Base-by-base conservation (phyloP, 225 moss, liverwort and hornwort genomes). In the Polytrichum commune region DNA sequence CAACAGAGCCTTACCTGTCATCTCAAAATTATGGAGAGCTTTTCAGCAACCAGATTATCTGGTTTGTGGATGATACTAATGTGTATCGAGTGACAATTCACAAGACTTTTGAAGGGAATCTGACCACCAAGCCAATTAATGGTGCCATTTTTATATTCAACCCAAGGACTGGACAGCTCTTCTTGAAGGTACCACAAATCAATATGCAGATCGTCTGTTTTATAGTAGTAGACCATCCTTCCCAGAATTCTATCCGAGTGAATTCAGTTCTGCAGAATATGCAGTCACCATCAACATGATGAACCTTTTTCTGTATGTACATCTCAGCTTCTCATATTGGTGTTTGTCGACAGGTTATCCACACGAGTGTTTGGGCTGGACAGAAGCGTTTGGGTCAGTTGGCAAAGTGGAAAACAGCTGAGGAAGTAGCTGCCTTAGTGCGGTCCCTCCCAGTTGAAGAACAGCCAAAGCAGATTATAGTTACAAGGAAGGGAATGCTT, bases 391-490 rank as follows among this genome's bases (percentile, higher is more conserved):
- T 98, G 77, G 98, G 98, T 26, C 98, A 98, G 79, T 71, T 98
- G 81, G 98, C 98, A 27, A 98, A 98, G 73, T 98, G 98, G 98
- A 98, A 98, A 83, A 98, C 98, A 69, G 98, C 98, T 33, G 98
- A 98, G 81, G 98, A 98, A 77, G 98, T 98, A 46, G 98, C 98
- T 80, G 98, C 98, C 3, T 81, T 98, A 81, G 98, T 98, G 19
- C 88, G 98, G 63, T 98, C 98, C 23, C 85, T 98, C 46, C 98
- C 98, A 29, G 98, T 98, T 8, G 98, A 98, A 72, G 98, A 98
- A 75, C 98, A 98, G 76, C 98, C 98, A n/a, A 98, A 98, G 82
- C 98, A 98, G 81, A 98, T 98, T 73, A 98, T 98, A 80, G 98
- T 98, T 69, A 98, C 98, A 24, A 76, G 98, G 60, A 98, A 98